Evolutionary conservation across 192 early-diverging fungal genomes (phyloP).

Genomic region (Backusella circina): DNA sequence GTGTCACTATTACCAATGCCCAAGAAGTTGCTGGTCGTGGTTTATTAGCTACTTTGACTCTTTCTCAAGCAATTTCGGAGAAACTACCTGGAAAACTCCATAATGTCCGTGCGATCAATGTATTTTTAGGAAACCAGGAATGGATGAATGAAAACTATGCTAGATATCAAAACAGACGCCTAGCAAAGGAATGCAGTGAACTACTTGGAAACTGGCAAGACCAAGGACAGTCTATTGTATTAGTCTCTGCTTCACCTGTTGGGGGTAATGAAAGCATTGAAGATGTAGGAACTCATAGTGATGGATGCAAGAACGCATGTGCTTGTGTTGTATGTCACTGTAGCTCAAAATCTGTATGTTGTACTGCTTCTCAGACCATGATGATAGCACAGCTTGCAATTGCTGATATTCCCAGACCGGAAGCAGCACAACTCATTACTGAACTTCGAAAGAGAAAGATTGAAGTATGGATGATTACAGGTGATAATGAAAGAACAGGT

Average conservation of each 20-base stretch:
- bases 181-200: constrained; percentile 10
- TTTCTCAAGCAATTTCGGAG: constrained; percentile 22
- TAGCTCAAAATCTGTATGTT: constrained; percentile 14
- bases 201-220: constrained; percentile 48
- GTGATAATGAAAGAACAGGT: constrained; percentile 66
- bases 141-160: constrained; percentile 63
- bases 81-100: constrained; percentile 19
- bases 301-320: constrained; percentile 26
- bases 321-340: constrained; percentile 37
- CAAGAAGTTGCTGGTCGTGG: constrained; percentile 67
- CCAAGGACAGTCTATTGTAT: constrained; percentile 55
- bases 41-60: constrained; percentile 41
- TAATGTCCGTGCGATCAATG: constrained; percentile 37
- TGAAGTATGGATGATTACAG: constrained; percentile 78
- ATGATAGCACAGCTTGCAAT: constrained; percentile 46
- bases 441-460: constrained; percentile 48
- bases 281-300: neutral
- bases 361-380: constrained; percentile 26
- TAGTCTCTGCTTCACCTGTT: constrained; percentile 46
- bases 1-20: constrained; percentile 47
- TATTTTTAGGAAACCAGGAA: constrained; percentile 57
- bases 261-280: neutral
- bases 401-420: constrained; percentile 61
- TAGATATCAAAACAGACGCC: constrained; percentile 18
- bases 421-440: constrained; percentile 49